phyloP scores from a whole-genome alignment of 805 yeast species.

The Lipomyces orientalis region DNA sequence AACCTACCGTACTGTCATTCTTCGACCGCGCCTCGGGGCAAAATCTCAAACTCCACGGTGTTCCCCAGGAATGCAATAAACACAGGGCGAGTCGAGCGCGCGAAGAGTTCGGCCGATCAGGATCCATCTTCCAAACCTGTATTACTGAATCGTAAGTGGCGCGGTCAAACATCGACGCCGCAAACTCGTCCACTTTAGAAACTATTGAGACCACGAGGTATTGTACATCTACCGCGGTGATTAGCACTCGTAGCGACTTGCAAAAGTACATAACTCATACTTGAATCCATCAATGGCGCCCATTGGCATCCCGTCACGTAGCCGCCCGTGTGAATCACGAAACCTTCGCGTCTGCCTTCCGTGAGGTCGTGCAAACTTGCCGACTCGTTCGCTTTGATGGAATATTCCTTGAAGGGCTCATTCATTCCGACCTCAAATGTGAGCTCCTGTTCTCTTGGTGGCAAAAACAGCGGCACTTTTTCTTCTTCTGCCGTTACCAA shows the following conservation, averaged over 20 bases:
- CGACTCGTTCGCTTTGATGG: not conserved
- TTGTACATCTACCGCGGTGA: constrained; percentile 15
- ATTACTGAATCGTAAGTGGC: constrained; percentile 19
- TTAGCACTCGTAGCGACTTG: not conserved
- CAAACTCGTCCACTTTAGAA: constrained; percentile 19
- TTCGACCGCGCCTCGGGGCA: constrained; percentile 20
- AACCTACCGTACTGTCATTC: constrained; percentile 5
- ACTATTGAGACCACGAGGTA: constrained; percentile 28
- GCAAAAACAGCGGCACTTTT: not conserved
- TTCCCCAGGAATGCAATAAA: constrained; percentile 34
- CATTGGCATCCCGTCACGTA: constrained; percentile 31
- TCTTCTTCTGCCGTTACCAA: not conserved
- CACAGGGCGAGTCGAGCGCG: constrained; percentile 16
- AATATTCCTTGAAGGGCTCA: constrained; percentile 4
- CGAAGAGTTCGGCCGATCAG: not conserved
- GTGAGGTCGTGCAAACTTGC: not conserved
- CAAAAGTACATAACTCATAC: not conserved
- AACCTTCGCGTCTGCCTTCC: constrained; percentile 22
- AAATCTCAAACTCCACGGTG: constrained; percentile 34
- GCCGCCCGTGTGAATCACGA: constrained; percentile 27
- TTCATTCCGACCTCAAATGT: constrained; percentile 13
- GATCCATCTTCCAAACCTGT: constrained; percentile 32
- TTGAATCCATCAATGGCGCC: constrained; percentile 29
- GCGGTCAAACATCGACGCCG: constrained; percentile 7
- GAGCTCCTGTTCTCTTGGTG: not conserved